Base-by-base conservation (phyloP, 1,284 basidiomycete species). In the Ceratobasidium sp. region DNA sequence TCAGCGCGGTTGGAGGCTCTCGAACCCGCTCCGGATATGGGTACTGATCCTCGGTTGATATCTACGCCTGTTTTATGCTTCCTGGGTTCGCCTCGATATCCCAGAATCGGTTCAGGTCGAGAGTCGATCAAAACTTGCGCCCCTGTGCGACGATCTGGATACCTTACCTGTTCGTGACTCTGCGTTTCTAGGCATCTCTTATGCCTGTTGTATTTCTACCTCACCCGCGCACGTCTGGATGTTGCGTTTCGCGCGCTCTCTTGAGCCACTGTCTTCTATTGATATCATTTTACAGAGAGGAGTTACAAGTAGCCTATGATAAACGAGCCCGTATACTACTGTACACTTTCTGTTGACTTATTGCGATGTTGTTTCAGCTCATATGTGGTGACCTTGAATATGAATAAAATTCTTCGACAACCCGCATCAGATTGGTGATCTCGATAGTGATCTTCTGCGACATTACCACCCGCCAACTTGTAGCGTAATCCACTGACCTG, bases 331-430 rank as follows among this genome's bases (percentile, higher is more conserved):
- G 67, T 70, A 70, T 70, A 70, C 67, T 70, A 70, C 38, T 70
- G 67, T 70, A 70, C 67, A 60, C 67, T 60, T 70, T 70, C 67
- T 70, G 54, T 60, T 64, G 56, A 70, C 67, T 70, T 70, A 70
- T 70, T 70, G 49, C n/a, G 67, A 25, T 59, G 40, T 51, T 51
- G 67, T 60, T 70, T 70, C 25, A 44, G 33, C 3, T 42, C 9
- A 28, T 60, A 70, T 60, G 49, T 38, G 66, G 12, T 53, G 21
- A 25, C 21, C 25, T 36, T 51, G 51, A 51, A 60, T 28, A 60
- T 70, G 67, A 70, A 70, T 60, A 49, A 70, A 70, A 67, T 42
- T 9, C n/a, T 51, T 38, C 56, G 21, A 18, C 40, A 25, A 40
- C 51, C 30, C 25, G 9, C 53, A 28, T 12, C 18, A 7, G 23